Evolutionary conservation across 2,329 filamentous ascomycete genomes (phyloP), one percentile per base, ranked within the genome.

Genomic region (Ophiostoma fasciatum): DNA sequence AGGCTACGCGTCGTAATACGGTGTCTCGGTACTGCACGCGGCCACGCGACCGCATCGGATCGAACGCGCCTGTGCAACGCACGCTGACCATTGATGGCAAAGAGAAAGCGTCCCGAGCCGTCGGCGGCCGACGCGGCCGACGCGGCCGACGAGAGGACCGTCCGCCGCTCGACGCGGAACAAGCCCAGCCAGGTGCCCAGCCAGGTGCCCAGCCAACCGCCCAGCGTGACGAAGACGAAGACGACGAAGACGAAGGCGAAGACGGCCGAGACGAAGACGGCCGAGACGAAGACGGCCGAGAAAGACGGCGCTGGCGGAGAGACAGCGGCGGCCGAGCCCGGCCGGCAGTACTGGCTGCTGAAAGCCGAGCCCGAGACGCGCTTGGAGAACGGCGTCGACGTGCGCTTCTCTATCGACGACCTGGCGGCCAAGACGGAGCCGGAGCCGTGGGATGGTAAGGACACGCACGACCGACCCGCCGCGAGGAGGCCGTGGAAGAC

Each of bases 331-430:
- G 26, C 17, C 9, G 27, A 14, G 23, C 18, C 15, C 15, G 48
- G 39, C 6, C 51, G 42, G 38, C 53, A 54, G 56, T 85, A 80
- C 56, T 87, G 82, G 81, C 67, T 90, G 22, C 71, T 90, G 68
- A 90, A 88, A 59, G 82, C 82, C 0, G 82, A 98, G 58, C 88
- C 90, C 0, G 82, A 93, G 48, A 74, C 84, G 4, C 78, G 90
- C 6, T 61, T 85, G 13, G 84, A 93, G 53, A 88, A 85, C 37
- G 88, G 85, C 1, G 64, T 82, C 34, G 87, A 96, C 52, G 83
- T 94, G 31, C 80, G 75, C 46, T 98, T 96, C 59, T 92, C 85
- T 1, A 94, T 98, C 49, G 85, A 96, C 49, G 87, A 96, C 53
- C 60, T 98, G 25, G 68, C 71, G 12, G 69, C 72, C 1, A 79